Evolutionary conservation across 257 asterid genomes (phyloP).

Genomic region (Solanum clarkiae): DNA sequence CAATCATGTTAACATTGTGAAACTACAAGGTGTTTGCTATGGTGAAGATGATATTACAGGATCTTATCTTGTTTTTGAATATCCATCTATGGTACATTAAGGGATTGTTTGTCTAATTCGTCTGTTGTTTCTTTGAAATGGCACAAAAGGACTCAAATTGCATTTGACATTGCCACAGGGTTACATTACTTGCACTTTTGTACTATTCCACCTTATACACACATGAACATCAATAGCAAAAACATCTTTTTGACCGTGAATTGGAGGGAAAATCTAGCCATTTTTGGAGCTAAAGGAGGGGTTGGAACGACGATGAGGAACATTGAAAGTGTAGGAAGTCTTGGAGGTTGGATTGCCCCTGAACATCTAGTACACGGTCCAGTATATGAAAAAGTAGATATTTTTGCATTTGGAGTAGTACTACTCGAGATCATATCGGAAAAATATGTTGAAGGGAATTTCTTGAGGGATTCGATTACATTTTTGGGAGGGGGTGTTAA

Average conservation of each 20-base stretch:
- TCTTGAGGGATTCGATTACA: conserved; percentile 24
- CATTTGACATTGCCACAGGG: conserved; percentile 56
- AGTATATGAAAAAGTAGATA: conserved; percentile 30
- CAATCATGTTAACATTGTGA: conserved; percentile 61
- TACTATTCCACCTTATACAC: conserved; percentile 37
- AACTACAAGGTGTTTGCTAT: conserved; percentile 52
- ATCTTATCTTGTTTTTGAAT: conserved; percentile 52
- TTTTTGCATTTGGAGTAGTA: conserved; percentile 50
- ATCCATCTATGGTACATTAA: conserved; percentile 44
- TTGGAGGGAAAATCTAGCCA: conserved; percentile 61
- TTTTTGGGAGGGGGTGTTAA: conserved; percentile 33
- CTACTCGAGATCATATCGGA: conserved; percentile 49
- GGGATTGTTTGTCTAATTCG: conserved; percentile 28
- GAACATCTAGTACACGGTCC: conserved; percentile 8
- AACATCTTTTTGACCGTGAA: conserved; percentile 32
- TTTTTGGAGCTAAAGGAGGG: conserved; percentile 11
- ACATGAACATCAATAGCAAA: conserved; percentile 22
- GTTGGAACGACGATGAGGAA: conserved; percentile 7
- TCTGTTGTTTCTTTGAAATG: conserved; percentile 19
- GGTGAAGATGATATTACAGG: conserved; percentile 22
- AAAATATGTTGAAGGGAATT: conserved; percentile 25
- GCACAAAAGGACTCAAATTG: conserved; percentile 48
- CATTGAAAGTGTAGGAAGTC: background rate
- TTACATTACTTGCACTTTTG: conserved; percentile 59
- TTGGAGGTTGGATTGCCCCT: conserved; percentile 5